Base-by-base conservation (phyloP, 352 stramenopile species). In the Pythium graminicola region DNA sequence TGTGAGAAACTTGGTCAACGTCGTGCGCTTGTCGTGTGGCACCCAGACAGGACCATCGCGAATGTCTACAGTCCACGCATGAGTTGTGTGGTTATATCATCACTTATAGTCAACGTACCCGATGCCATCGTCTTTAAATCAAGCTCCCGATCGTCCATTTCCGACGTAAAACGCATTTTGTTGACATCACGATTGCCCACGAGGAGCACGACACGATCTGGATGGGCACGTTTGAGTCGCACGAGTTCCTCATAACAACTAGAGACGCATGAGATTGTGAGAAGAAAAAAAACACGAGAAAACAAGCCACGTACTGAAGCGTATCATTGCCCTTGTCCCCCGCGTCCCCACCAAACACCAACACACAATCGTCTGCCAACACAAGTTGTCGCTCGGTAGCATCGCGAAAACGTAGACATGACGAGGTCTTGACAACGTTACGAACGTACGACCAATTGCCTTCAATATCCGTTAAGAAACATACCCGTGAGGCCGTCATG, bases 121-220 rank as follows among this genome's bases (percentile, higher is more conserved):
- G 59, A 69, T 8, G 73, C 65, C 80, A 90, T 89, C 3, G 68
- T 70, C 0, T 38, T 17, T 7, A 91, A 55, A 44, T 77, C 46
- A 73, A 95, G 76, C 50, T 95, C 82, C 4, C 51, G 63, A 27
- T 94, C 70, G 33, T 76, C 64, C 4, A 96, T 59, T 59, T 97
- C 89, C 3, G 83, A 93, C 13, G 80, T 89, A 26, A 96, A 72
- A 32, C 87, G 73, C 64, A 97, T 84, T 63, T 97, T 97, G 71
- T 97, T 97, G 44, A 96, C 76, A 68, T 97, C 91, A 44, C 91
- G 85, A 58, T 97, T 97, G 11, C 91, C 91, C 33, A 94, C 91
- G 40, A 97, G 77, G 40, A 97, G 67, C 65, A 95, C 80, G 13
- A 97, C 89, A 42, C 85, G 85, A 27, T 93, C 73, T 0, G 84